Conservation (phyloP, 208 protist genomes). For the Wallacemonas sp. region DNA sequence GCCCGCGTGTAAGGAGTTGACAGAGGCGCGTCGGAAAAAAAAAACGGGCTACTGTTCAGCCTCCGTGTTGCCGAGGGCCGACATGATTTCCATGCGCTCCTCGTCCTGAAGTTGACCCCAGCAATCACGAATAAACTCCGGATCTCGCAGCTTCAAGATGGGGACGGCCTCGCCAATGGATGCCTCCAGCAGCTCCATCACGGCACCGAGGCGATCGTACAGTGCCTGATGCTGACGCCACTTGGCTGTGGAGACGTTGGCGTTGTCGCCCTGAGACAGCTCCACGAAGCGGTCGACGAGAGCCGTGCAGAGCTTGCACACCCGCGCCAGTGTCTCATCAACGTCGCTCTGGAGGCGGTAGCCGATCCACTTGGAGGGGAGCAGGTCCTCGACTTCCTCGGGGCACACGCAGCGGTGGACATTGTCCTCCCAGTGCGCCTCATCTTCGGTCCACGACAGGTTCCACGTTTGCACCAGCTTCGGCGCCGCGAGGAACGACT, state of each 20-base stretch:
- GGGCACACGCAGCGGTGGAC: constrained; percentile 74
- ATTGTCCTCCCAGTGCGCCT: constrained; percentile 76
- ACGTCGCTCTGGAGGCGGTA: constrained; percentile 82
- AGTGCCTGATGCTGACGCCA: constrained; percentile 85
- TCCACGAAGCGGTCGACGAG: constrained; percentile 85
- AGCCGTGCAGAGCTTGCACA: constrained; percentile 89
- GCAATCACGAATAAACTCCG: constrained; percentile 78
- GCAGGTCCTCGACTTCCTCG: constrained; percentile 85
- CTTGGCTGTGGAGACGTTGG: constrained; percentile 78
- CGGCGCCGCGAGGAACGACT: constrained; percentile 48
- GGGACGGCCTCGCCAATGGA: constrained; percentile 88
- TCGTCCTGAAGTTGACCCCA: constrained; percentile 86
- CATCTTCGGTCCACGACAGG: constrained; percentile 75
- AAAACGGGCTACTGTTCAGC: constrained; percentile 6
- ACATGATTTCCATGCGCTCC: constrained; percentile 80
- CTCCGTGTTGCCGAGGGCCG: constrained; percentile 54
- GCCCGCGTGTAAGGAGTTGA: no score
- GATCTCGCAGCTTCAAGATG: constrained; percentile 73
- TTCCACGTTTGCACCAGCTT: constrained; percentile 77
- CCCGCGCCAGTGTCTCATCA: constrained; percentile 84
- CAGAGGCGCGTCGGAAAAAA: no score
- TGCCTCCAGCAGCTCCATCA: constrained; percentile 89
- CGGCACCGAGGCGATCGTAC: constrained; percentile 73
- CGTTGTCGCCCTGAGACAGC: constrained; percentile 74
- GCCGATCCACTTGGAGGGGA: constrained; percentile 87